Conservation (phyloP, 371 early-diverging fungal genomes). For the Apophysomyces trapeziformis region DNA sequence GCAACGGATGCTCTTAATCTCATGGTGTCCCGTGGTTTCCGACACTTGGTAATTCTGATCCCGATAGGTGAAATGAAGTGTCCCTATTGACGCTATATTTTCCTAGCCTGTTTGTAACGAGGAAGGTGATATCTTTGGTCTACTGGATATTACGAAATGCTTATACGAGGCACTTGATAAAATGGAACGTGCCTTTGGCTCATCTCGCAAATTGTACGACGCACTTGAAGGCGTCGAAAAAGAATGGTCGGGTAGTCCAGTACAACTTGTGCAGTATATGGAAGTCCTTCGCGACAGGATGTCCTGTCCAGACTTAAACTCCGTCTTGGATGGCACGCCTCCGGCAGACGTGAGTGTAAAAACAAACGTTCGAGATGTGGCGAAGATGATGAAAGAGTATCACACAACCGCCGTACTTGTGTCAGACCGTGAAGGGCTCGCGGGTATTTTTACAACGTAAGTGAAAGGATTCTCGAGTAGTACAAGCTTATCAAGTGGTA, state of each 20-base stretch:
- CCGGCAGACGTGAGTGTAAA: conserved; percentile 81
- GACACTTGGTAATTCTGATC: conserved; percentile 78
- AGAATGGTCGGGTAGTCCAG: conserved; percentile 70
- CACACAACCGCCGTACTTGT: conserved; percentile 94
- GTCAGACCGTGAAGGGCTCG: conserved; percentile 80
- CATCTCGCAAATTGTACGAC: conserved; percentile 82
- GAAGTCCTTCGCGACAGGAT: conserved; percentile 79
- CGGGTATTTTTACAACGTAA: conserved; percentile 93
- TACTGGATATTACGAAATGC: conserved; percentile 95
- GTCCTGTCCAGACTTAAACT: conserved; percentile 89
- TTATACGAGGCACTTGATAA: conserved; percentile 92
- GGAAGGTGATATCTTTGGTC: conserved; percentile 90
- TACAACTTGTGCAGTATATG: conserved; percentile 75
- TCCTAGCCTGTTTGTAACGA: conserved; percentile 80
- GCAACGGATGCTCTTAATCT: conserved; percentile 93
- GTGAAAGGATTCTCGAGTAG: conserved; percentile 24
- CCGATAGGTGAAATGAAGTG: neutral
- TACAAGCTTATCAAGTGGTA: neutral
- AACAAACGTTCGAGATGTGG: conserved; percentile 91
- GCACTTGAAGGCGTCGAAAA: conserved; percentile 94
- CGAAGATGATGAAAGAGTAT: conserved; percentile 83
- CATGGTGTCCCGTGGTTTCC: conserved; percentile 96
- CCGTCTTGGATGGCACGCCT: conserved; percentile 72
- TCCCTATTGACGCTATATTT: neutral
- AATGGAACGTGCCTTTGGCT: conserved; percentile 89